Percentiles rank a stretch among this genome's conserved stretches.
Evolutionary conservation across 805 yeast genomes (phyloP).

Genomic region (Hanseniaspora pseudoguilliermondii): DNA sequence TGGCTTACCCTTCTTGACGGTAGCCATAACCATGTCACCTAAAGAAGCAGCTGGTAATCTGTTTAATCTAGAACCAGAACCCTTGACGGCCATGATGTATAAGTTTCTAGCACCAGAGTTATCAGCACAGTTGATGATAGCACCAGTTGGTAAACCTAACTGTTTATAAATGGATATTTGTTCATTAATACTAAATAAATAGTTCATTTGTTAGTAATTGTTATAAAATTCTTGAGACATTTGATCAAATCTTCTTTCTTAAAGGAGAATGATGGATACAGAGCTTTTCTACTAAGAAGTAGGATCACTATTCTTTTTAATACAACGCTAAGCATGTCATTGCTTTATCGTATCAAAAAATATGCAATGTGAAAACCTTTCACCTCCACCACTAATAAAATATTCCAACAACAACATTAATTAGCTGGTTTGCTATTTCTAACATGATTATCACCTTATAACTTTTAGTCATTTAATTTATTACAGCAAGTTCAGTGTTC

Average conservation of each 20-base stretch:
- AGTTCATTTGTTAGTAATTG: conserved; percentile 11
- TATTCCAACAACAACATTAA: too few species aligned
- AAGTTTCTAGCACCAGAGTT: conserved; percentile 99
- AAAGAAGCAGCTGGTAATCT: conserved; percentile 99
- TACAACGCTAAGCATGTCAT: too few species aligned
- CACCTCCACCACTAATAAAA: too few species aligned
- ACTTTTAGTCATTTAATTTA: too few species aligned
- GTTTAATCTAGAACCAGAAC: conserved; percentile 98
- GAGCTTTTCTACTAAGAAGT: too few species aligned
- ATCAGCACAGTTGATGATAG: conserved; percentile 99
- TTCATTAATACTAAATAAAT: not conserved
- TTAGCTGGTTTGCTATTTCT: too few species aligned
- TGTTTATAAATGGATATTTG: conserved; percentile 24
- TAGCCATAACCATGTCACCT: conserved; percentile 99
- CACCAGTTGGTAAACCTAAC: conserved; percentile 99
- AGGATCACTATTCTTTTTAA: too few species aligned
- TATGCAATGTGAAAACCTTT: too few species aligned
- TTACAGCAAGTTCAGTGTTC: too few species aligned
- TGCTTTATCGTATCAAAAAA: too few species aligned
- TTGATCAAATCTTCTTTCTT: not conserved
- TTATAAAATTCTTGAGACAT: not conserved
- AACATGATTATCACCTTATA: too few species aligned
- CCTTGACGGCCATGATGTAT: conserved; percentile 97
- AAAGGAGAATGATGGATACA: too few species aligned
- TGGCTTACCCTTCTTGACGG: conserved; percentile 99